phyloP scores from a whole-genome alignment of 805 yeast species.

The Wickerhamiella dianesei region DNA sequence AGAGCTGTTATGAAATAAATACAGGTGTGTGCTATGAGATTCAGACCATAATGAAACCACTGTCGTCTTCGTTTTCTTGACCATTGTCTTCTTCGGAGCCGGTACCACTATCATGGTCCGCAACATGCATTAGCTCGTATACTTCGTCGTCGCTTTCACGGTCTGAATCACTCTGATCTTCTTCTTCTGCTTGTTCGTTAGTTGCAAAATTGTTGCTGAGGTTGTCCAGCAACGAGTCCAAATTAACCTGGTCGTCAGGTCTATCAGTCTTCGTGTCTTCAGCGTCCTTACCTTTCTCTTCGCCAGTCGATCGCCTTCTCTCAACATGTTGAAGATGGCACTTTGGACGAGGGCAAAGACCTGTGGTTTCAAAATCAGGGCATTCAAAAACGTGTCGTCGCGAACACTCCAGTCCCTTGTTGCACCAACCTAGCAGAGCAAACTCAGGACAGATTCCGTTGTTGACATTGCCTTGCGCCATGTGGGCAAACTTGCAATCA shows the following conservation, averaged over 20 bases:
- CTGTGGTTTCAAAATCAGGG: conserved; percentile 57
- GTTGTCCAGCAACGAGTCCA: conserved; percentile 4
- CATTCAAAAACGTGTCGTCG: conserved; percentile 48
- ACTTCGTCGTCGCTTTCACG: background rate
- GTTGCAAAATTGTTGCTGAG: background rate
- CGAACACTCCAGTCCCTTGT: conserved; percentile 43
- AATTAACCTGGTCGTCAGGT: conserved; percentile 7
- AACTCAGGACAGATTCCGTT: conserved; percentile 51
- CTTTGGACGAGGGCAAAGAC: conserved; percentile 38
- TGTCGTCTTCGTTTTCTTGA: conserved; percentile 20
- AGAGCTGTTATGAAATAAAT: too few species aligned
- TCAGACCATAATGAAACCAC: conserved; percentile 16
- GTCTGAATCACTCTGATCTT: background rate
- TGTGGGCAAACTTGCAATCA: conserved; percentile 40
- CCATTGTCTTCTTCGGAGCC: conserved; percentile 16
- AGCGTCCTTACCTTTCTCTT: conserved; percentile 7
- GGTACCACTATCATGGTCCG: background rate
- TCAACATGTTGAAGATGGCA: conserved; percentile 43
- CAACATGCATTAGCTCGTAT: background rate
- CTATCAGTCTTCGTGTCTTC: conserved; percentile 6
- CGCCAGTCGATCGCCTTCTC: conserved; percentile 5
- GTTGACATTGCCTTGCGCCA: conserved; percentile 27
- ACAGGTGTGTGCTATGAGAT: background rate
- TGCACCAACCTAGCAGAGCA: conserved; percentile 57
- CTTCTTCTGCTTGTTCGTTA: background rate